Evolutionary conservation across 257 asterid genomes (phyloP), one percentile per base, ranked within the genome.

Genomic region (Petunia secreta): DNA sequence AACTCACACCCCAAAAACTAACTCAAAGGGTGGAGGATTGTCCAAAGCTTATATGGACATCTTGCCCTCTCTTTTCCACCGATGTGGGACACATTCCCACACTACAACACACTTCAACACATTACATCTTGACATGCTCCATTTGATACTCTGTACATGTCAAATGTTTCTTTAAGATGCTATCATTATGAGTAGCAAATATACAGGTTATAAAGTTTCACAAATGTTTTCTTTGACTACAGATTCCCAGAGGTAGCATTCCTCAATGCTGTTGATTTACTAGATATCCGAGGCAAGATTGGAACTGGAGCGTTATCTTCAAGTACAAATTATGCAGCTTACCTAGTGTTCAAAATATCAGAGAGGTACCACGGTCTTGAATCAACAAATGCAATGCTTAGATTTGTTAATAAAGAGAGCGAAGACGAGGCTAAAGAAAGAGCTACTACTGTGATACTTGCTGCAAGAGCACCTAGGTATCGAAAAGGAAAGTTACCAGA

Each of bases 351-450:
- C 68, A 76, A 60, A 40, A 52, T 58, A 60, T 58, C 68, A 2
- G 66, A 58, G 55, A 39, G 34, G 69, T 76, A 76, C 55, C 80
- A 76, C 57, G 80, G 57, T 41, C 69, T 68, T 4, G 76, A 68
- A 68, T 44, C 57, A 68, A 60, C 55, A 0, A 76, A 76, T 4
- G 80, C 57, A 15, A 57, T 44, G 55, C 68, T 76, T 76, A 41
- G 80, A 34, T 57, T 76, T 1, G 80, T 76, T 16, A 76, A 6
- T 25, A 11, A 76, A 9, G 68, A 58, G 68, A 57, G 67, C 1
- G 57, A 76, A 4, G 40, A 34, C 34, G 40, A 76, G 53, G 80
- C 68, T 34, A 68, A 40, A 57, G 54, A n/a, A 11, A 14, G 16
- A 40, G 68, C 57, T 54, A 57, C 3, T 10, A n/a, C 8, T 58